Evolutionary conservation across 2,329 filamentous ascomycete species (phyloP).

Genomic region (Trichothecium sympodiale): DNA sequence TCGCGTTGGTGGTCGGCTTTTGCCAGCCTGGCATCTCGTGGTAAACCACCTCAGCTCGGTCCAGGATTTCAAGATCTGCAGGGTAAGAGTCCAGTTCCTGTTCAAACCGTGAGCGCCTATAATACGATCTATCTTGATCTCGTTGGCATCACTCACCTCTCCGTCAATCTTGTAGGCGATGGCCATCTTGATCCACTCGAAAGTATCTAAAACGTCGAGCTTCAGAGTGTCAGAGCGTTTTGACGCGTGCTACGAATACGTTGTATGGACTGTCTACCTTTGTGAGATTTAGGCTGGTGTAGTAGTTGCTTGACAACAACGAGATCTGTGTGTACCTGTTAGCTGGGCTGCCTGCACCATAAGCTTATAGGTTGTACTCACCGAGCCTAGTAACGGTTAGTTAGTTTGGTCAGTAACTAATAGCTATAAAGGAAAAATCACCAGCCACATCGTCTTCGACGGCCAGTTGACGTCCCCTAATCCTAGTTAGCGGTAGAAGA

Average conservation of each 20-base stretch:
- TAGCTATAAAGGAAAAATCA: conserved; percentile 10
- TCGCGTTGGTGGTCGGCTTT: conserved; percentile 46
- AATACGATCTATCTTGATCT: conserved; percentile 2
- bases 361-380: conserved; percentile 9
- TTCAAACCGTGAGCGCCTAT: neutral
- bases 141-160: conserved; percentile 9
- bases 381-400: conserved; percentile 15
- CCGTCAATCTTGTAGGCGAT: conserved; percentile 49
- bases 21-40: conserved; percentile 61
- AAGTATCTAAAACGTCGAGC: conserved; percentile 52
- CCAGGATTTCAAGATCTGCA: conserved; percentile 47
- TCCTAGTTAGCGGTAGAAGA: conserved; percentile 11
- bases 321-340: conserved; percentile 37
- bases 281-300: conserved; percentile 46
- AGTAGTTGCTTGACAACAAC: conserved; percentile 50
- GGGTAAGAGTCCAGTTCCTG: conserved; percentile 49
- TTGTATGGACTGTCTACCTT: conserved; percentile 24
- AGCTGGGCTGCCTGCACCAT: conserved; percentile 8
- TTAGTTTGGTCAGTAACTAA: conserved; percentile 10
- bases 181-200: conserved; percentile 66
- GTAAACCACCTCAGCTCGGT: conserved; percentile 53
- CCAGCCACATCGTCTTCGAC: conserved; percentile 47
- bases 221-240: conserved; percentile 4
- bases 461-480: conserved; percentile 39
- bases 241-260: neutral